A percentile compares a stretch with the other conserved stretches of the same genome.
Conservation (phyloP, 257 asterid species). For the Petunia axillaris region DNA sequence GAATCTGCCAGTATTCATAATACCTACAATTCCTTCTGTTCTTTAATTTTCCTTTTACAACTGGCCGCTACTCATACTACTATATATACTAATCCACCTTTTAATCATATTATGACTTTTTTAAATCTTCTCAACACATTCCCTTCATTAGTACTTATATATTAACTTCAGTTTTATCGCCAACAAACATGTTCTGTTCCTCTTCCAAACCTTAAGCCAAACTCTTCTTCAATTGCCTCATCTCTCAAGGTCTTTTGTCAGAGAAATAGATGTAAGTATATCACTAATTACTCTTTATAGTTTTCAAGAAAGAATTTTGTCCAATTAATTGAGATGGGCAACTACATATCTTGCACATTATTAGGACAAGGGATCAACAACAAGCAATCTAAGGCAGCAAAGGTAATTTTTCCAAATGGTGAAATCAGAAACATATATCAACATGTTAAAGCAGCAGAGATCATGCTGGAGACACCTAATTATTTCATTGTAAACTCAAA, state of each 20-base stretch:
- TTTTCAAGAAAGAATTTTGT: neutral
- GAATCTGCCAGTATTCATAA: too few species aligned
- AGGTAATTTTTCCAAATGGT: conserved; percentile 63
- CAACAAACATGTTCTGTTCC: neutral
- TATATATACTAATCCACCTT: neutral
- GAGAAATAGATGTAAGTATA: neutral
- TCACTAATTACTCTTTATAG: neutral
- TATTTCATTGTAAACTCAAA: conserved; percentile 21
- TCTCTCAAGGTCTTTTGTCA: neutral
- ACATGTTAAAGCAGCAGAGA: conserved; percentile 56
- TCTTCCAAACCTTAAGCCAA: neutral
- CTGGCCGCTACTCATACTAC: neutral
- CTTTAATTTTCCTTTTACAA: neutral
- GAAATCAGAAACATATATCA: conserved; percentile 46
- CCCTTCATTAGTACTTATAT: neutral
- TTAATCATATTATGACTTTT: neutral
- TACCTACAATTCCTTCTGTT: neutral
- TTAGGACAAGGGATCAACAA: neutral
- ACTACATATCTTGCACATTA: conserved; percentile 24
- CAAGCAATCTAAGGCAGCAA: conserved; percentile 31
- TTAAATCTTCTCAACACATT: neutral
- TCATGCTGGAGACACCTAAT: conserved; percentile 48
- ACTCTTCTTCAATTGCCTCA: neutral
- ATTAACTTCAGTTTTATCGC: neutral
- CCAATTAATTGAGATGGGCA: conserved; percentile 16